Evolutionary conservation across 768 basidiomycete genomes (phyloP), one percentile per base, ranked within the genome.

Genomic region (Megacollybia marginata): DNA sequence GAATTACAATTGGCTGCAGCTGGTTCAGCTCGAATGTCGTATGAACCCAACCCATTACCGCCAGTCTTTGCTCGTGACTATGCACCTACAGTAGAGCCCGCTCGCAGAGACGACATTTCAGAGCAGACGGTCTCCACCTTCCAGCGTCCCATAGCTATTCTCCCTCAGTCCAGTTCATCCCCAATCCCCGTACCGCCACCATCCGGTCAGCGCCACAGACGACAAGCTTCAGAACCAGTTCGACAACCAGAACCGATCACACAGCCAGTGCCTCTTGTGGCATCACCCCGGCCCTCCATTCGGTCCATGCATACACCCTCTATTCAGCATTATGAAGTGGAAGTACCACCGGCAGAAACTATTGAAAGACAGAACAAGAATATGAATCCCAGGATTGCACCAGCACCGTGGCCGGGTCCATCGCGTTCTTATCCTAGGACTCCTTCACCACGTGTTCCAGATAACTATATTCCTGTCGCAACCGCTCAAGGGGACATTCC

Each of bases 391-490:
- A 10, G 35, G 35, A 28, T 44, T 33, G 15, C 18, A 18, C 42
- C 42, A 13, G 12, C 42, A 9, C 44, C 40, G 10, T 44, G 11
- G 33, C 50, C 46, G 44, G 54, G 43, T 42, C 32, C 56, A 23
- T 23, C 40, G 44, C 5, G 36, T 49, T 45, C 50, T 47, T 16
- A 42, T 16, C 47, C 42, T 18, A 47, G 48, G 20, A 12, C 42
- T 12, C 34, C 50, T 10, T 28, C 11, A 2, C 45, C 15, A 8
- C 44, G 11, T 3, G 44, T 46, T 32, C 57, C 57, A 9, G 55
- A 56, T 45, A 58, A 58, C 40, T 58, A 54, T 33, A 58, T 58
- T 36, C 57, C 57, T 7, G 52, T 51, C 1, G 33, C 43, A 28
- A 20, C 36, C 5, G 46, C 47, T 2, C 49, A 53, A 23, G 55